A percentile compares a stretch with the other conserved stretches of the same genome.
phyloP scores from a whole-genome alignment of 257 asterid species.

The Salvia splendens region DNA sequence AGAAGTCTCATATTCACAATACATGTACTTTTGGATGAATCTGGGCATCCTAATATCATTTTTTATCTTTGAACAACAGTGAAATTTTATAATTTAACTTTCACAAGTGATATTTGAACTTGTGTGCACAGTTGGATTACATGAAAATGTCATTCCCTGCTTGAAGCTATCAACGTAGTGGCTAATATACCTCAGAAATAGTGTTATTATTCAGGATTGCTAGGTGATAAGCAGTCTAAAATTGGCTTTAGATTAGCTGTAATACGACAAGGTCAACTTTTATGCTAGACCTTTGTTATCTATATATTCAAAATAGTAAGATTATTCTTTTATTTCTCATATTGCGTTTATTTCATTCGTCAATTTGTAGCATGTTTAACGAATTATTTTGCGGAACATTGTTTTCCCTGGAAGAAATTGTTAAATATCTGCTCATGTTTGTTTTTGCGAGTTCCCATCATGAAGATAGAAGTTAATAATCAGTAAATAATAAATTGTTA shows the following conservation, averaged over 20 bases:
- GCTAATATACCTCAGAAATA: not conserved
- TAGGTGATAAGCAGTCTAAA: not conserved
- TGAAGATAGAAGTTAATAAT: not conserved
- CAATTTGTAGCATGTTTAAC: not conserved
- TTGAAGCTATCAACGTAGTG: slow-evolving; percentile 12
- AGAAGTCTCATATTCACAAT: not conserved
- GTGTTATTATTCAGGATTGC: slow-evolving; percentile 15
- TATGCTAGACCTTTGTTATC: not conserved
- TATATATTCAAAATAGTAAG: not conserved
- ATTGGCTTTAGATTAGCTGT: not conserved
- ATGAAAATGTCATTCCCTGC: not conserved
- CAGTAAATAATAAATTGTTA: not conserved
- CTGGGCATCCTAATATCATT: slow-evolving; percentile 5
- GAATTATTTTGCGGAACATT: not conserved
- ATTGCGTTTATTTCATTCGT: slow-evolving; percentile 10
- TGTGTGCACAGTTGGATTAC: slow-evolving; percentile 10
- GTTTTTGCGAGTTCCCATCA: not conserved
- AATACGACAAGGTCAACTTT: not conserved
- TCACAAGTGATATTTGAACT: not conserved
- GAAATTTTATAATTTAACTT: not conserved
- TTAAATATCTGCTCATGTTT: not conserved
- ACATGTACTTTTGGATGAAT: slow-evolving; percentile 16
- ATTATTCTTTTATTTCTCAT: slow-evolving; percentile 3
- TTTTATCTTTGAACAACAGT: not conserved
- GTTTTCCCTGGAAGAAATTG: not conserved